Evolutionary conservation across 768 basidiomycete genomes (phyloP), one percentile per base, ranked within the genome.

Genomic region (Cystobasidium tubakii): DNA sequence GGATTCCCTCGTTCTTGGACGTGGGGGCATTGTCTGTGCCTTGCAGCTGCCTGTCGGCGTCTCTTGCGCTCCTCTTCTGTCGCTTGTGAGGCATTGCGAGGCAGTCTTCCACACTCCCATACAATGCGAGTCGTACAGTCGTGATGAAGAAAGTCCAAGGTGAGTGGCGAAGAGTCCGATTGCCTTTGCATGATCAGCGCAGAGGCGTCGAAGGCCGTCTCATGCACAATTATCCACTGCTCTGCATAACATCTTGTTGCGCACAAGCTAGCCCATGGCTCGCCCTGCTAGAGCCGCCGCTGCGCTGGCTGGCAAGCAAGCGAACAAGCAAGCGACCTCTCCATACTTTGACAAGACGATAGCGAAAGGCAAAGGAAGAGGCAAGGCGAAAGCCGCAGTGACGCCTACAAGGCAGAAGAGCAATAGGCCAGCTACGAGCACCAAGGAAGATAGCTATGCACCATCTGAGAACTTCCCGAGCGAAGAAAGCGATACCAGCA

Each of bases 1-100:
- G 29, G 57, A 33, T 62, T 3, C 29, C 50, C 29, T 36, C 33
- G 42, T 27, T 57, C n/a, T 31, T 34, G 10, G 25, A n/a, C 17
- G 69, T 71, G 33, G 69, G 69, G 6, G 69, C 69, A 71, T 71
- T 71, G 69, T 71, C 55, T 10, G 29, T 55, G 7, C 69, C 69
- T 34, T 57, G 50, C 12, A 25, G 23, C 21, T 29, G 23, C 69
- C 33, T 71, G 55, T 57, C 55, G 10, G 69, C 69, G 27, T 71
- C 69, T 44, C 69, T 71, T 34, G 43, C 69, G 39, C 36, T 42
- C 39, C 55, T 71, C 69, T 71, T 71, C n/a, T 46, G 25, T 23
- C 69, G 50, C 39, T 71, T 71, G 55, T 71, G 69, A 31, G 69
- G 69, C 69, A 71, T 71, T 36, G n/a, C 66, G 15, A n/a, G 9